These are phyloP conservation scores for Closterium sp. DNA, from an alignment of 139 green algal species.

Conservation along the genomic window DNA sequence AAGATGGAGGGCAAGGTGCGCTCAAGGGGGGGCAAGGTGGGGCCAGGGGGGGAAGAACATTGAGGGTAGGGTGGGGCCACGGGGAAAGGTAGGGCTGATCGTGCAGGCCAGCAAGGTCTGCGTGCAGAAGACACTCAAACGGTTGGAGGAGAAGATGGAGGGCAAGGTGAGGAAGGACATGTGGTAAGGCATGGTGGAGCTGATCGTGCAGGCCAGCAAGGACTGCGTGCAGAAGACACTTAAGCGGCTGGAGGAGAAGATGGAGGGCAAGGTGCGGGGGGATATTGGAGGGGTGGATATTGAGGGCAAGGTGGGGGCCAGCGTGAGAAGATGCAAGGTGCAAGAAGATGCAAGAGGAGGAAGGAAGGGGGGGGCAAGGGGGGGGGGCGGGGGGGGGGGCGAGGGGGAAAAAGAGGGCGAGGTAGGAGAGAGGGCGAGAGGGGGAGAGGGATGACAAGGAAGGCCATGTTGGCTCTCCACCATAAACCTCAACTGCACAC, in stretches of 20 bases:
- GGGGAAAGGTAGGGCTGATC: no score
- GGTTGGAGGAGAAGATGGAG: conserved; percentile 84
- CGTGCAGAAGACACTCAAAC: conserved; percentile 92
- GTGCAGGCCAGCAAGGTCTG: conserved; percentile 85
- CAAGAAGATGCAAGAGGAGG: no score
- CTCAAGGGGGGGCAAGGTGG: no score
- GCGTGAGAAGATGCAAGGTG: no score
- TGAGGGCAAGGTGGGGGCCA: neutral
- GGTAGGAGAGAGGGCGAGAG: no score
- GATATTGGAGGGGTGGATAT: neutral
- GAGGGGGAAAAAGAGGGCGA: no score
- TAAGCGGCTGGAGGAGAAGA: conserved; percentile 88
- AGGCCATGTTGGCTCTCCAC: no score
- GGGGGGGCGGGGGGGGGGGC: no score
- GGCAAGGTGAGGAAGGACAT: conserved; percentile 44
- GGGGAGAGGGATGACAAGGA: no score
- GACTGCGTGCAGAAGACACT: conserved; percentile 97
- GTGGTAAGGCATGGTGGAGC: no score
- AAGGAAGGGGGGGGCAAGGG: no score
- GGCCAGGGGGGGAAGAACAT: neutral
- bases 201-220: conserved; percentile 65
- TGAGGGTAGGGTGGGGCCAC: neutral
- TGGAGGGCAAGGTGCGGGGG: conserved; percentile 45
- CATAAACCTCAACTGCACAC: no score
- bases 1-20: conserved; percentile 65